These are phyloP conservation scores for Ganoderma resinaceum DNA, from an alignment of 1,284 basidiomycete species.

Conservation along the genomic window DNA sequence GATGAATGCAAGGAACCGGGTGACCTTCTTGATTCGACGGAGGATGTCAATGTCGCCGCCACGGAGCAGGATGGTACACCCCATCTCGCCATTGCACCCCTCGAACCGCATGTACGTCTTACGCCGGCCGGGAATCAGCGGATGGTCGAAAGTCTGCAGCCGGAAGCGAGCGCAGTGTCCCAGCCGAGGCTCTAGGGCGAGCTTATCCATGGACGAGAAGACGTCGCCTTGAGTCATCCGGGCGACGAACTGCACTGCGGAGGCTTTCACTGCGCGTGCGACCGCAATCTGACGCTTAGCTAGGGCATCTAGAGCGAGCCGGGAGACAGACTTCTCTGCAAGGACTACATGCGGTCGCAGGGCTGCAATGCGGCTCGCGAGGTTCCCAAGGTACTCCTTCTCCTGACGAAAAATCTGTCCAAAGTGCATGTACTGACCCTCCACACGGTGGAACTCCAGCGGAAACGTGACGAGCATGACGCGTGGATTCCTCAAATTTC, in stretches of 20 bases:
- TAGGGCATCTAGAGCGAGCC: slow-evolving; percentile 91
- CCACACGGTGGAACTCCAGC: slow-evolving; percentile 93
- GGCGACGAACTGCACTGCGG: slow-evolving; percentile 87
- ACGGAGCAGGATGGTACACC: slow-evolving; percentile 92
- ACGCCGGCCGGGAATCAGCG: slow-evolving; percentile 86
- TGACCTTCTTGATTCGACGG: slow-evolving; percentile 89
- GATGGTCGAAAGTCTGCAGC: slow-evolving; percentile 95
- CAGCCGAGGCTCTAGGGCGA: slow-evolving; percentile 89
- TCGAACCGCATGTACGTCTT: slow-evolving; percentile 99
- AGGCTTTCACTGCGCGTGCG: slow-evolving; percentile 88
- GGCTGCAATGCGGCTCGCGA: slow-evolving; percentile 90
- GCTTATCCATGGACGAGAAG: slow-evolving; percentile 94
- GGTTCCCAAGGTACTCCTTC: slow-evolving; percentile 91
- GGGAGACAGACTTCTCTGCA: slow-evolving; percentile 91
- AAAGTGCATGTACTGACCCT: slow-evolving; percentile 94
- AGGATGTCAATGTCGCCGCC: slow-evolving; percentile 88
- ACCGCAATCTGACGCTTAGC: slow-evolving; percentile 90
- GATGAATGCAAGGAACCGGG: slow-evolving; percentile 90
- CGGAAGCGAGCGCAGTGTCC: slow-evolving; percentile 91
- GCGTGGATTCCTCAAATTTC: slow-evolving; percentile 78
- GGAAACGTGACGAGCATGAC: slow-evolving; percentile 98
- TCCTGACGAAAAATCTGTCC: slow-evolving; percentile 94
- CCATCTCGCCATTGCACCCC: slow-evolving; percentile 91
- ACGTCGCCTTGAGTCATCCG: slow-evolving; percentile 96
- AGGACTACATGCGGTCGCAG: slow-evolving; percentile 93